These are phyloP conservation scores for Plasmodiophora brassicae DNA, from an alignment of 208 protist genomes.

Conservation along the genomic window DNA sequence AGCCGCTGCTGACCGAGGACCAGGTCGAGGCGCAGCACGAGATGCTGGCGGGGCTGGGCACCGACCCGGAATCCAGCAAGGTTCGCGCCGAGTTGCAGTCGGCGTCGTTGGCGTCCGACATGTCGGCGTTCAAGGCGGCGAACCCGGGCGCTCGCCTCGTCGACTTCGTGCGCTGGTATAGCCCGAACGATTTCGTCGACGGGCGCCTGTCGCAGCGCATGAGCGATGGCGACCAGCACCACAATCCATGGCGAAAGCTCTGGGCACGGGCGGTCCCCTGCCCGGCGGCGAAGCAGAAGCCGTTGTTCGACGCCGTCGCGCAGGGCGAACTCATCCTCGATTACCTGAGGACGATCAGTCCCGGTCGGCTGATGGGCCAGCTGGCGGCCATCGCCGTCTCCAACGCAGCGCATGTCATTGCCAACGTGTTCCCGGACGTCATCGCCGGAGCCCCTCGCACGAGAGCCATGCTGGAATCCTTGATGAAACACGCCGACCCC, in stretches of 20 bases:
- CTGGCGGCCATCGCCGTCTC: not conserved
- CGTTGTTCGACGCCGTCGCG: not conserved
- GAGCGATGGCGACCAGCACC: not conserved
- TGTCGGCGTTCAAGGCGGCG: constrained; percentile 27
- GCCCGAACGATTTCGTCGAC: not conserved
- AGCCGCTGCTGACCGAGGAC: not conserved
- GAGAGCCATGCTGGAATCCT: no score
- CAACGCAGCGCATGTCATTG: constrained; percentile 12
- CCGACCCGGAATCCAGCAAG: not conserved
- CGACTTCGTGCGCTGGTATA: constrained; percentile 12
- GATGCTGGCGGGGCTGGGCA: not conserved
- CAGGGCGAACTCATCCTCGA: constrained; percentile 24
- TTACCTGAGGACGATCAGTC: not conserved
- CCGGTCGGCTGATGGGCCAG: not conserved
- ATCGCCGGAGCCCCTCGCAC: no score
- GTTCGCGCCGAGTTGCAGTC: constrained; percentile 9
- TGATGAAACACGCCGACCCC: no score
- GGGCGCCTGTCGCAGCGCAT: not conserved
- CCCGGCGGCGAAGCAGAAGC: not conserved
- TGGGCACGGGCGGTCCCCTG: not conserved
- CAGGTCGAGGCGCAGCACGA: not conserved
- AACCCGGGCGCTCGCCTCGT: not conserved
- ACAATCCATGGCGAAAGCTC: not conserved
- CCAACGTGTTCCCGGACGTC: not conserved
- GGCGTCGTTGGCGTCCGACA: not conserved